Conservation (phyloP, 371 early-diverging fungal genomes). For the Sporodiniella umbellata region DNA sequence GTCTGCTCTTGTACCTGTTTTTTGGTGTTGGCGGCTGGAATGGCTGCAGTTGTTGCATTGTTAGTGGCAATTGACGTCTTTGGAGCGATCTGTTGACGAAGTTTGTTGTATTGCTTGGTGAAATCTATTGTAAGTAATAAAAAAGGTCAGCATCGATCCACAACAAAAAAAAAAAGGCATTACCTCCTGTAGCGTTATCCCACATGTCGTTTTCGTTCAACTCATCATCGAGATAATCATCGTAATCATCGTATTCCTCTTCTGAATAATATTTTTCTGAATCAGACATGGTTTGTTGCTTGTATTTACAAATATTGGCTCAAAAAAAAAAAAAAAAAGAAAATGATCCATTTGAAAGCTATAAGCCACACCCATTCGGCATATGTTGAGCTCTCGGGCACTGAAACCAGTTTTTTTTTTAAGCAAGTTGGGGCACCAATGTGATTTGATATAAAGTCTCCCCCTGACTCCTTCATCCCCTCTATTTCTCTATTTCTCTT, state of each 20-base stretch:
- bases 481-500: too few relatives aligned
- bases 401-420: too few relatives aligned
- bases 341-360: background rate
- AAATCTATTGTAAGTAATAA: slow-evolving; percentile 59
- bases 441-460: too few relatives aligned
- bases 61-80: slow-evolving; percentile 13
- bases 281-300: slow-evolving; percentile 5
- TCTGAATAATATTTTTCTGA: slow-evolving; percentile 1
- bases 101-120: slow-evolving; percentile 89
- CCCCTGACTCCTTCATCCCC: too few relatives aligned
- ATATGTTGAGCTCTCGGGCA: too few relatives aligned
- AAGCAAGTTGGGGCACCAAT: too few relatives aligned
- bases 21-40: slow-evolving; percentile 41
- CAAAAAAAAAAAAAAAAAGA: background rate
- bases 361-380: slow-evolving; percentile 20
- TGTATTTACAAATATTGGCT: too few relatives aligned
- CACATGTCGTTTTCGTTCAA: slow-evolving; percentile 61
- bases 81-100: slow-evolving; percentile 60
- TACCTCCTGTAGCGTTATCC: slow-evolving; percentile 54
- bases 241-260: slow-evolving; percentile 38
- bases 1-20: slow-evolving; percentile 1
- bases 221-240: slow-evolving; percentile 57
- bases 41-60: slow-evolving; percentile 18
- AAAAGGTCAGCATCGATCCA: too few relatives aligned
- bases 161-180: too few relatives aligned